Conservation (phyloP, 176 grass and related monocot species). For the Lolium rigidum region DNA sequence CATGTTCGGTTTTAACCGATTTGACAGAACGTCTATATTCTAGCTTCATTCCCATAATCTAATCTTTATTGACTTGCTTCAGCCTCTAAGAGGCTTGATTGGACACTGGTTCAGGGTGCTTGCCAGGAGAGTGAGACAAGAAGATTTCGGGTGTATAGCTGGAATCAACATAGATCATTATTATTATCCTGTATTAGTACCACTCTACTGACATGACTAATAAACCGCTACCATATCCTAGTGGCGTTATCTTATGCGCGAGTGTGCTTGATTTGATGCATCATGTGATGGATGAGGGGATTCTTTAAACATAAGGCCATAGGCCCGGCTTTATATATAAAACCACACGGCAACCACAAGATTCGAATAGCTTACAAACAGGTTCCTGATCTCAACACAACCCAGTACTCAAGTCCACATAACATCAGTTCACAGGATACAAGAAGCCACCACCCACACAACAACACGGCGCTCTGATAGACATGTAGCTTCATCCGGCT, state of each 20-base stretch:
- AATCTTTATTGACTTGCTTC: slow-evolving; percentile 24
- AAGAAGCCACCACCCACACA: no score
- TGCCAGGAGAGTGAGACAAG: slow-evolving; percentile 30
- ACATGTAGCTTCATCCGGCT: no score
- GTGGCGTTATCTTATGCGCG: slow-evolving; percentile 34
- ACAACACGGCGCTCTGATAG: no score
- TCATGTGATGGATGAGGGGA: neutral
- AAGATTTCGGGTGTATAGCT: slow-evolving; percentile 34
- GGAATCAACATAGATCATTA: slow-evolving; percentile 34
- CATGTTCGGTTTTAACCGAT: neutral
- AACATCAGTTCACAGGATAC: no score
- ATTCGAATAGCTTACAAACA: no score
- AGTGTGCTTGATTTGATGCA: neutral
- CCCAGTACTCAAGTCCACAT: no score
- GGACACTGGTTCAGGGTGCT: slow-evolving; percentile 56
- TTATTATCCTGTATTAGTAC: neutral
- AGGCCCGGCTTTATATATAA: no score
- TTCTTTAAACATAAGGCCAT: no score
- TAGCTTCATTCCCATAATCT: neutral
- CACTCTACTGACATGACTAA: slow-evolving; percentile 5
- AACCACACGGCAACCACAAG: no score
- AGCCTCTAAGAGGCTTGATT: slow-evolving; percentile 8
- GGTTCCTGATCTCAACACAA: no score
- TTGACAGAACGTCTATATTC: no score
- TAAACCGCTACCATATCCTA: slow-evolving; percentile 16